Conservation (phyloP, 2,329 filamentous ascomycete species). For the Claviceps humidiphila region DNA sequence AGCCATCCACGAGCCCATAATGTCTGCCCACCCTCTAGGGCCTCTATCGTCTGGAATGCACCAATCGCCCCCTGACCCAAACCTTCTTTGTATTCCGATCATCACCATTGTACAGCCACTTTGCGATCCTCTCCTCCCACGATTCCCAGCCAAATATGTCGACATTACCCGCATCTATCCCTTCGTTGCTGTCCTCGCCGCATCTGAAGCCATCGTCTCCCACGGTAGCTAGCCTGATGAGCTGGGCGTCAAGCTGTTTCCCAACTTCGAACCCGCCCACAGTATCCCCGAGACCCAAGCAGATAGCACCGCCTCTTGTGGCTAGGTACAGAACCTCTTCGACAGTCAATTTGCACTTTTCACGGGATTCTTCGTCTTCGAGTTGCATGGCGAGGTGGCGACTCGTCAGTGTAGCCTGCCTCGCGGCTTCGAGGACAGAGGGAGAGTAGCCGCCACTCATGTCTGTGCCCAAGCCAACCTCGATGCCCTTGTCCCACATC, state of each 20-base stretch:
- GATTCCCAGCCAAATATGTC: constrained; percentile 85
- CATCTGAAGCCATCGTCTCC: constrained; percentile 19
- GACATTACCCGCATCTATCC: constrained; percentile 46
- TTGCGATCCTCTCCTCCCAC: constrained; percentile 77
- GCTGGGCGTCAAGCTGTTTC: constrained; percentile 83
- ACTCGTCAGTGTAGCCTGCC: constrained; percentile 69
- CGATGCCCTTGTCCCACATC: constrained; percentile 60
- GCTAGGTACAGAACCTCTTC: constrained; percentile 79
- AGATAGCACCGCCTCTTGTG: constrained; percentile 73
- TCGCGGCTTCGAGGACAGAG: constrained; percentile 67
- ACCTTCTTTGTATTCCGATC: constrained; percentile 81
- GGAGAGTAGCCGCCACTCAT: constrained; percentile 78
- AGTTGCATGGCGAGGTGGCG: constrained; percentile 51
- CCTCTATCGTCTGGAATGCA: constrained; percentile 46
- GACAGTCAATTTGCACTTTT: constrained; percentile 57
- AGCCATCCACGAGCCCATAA: no score
- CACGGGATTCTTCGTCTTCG: constrained; percentile 21
- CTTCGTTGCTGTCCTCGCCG: constrained; percentile 11
- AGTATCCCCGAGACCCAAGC: constrained; percentile 57
- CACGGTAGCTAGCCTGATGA: constrained; percentile 50
- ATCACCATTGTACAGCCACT: constrained; percentile 92
- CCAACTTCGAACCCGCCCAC: constrained; percentile 77
- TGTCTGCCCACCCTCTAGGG: no score
- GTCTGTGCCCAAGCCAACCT: constrained; percentile 80
- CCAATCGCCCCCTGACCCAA: constrained; percentile 76